A percentile compares a stretch with the other conserved stretches of the same genome.
Evolutionary conservation across 2,329 filamentous ascomycete species (phyloP).

Genomic region (Emericellopsis cladophorae): DNA sequence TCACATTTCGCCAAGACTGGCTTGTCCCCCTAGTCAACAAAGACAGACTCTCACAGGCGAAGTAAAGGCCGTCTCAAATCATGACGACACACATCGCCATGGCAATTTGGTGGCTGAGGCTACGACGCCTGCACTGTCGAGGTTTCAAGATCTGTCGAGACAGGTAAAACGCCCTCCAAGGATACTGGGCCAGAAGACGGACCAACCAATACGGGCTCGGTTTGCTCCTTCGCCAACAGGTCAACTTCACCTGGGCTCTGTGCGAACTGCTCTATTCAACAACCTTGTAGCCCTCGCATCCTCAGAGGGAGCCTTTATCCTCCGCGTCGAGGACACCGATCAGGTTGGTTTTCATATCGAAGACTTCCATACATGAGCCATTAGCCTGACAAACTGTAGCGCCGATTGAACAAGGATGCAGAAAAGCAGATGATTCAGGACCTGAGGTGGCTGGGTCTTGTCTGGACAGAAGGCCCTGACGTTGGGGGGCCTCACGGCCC

Average conservation of each 20-base stretch:
- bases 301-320: conserved; percentile 68
- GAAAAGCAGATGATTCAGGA: conserved; percentile 59
- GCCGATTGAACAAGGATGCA: conserved; percentile 75
- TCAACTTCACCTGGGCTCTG: conserved; percentile 79
- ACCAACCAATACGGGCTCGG: conserved; percentile 42
- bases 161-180: not conserved
- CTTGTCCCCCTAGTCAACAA: too few relatives aligned
- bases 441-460: conserved; percentile 74
- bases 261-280: conserved; percentile 91
- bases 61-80: too few relatives aligned
- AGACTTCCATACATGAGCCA: conserved; percentile 3
- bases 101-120: not conserved
- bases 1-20: not conserved
- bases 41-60: too few relatives aligned
- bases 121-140: too few relatives aligned
- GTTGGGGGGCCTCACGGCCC: conserved; percentile 72
- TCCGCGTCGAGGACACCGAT: conserved; percentile 93
- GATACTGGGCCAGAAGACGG: conserved; percentile 35
- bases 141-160: not conserved
- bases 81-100: not conserved
- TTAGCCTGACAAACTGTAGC: conserved; percentile 12
- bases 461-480: conserved; percentile 91
- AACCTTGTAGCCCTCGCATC: conserved; percentile 83
- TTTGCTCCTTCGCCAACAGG: conserved; percentile 96
- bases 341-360: conserved; percentile 40